These are phyloP conservation scores for Sanghuangporus weigelae DNA, from an alignment of 1,284 basidiomycete genomes.

Conservation along the genomic window DNA sequence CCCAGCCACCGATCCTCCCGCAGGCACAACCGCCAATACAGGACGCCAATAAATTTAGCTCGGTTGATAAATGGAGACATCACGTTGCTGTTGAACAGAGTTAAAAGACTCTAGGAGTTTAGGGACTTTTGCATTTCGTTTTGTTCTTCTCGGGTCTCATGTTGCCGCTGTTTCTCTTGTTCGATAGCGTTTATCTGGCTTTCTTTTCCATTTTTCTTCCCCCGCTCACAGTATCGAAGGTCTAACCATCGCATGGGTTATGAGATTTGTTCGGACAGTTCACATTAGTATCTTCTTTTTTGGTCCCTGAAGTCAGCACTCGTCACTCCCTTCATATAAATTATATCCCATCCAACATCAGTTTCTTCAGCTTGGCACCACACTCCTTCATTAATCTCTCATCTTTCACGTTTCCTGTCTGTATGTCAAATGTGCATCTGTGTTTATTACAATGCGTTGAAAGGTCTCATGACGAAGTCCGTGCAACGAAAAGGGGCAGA, in stretches of 20 bases:
- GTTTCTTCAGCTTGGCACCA: no score
- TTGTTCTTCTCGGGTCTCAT: neutral
- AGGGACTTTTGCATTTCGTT: slow-evolving; percentile 11
- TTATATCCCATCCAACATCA: neutral
- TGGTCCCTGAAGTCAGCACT: neutral
- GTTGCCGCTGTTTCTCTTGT: neutral
- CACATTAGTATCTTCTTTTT: neutral
- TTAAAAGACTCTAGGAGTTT: slow-evolving; percentile 13
- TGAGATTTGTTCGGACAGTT: neutral
- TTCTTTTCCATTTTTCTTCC: neutral
- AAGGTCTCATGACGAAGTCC: neutral
- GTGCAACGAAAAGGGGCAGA: neutral
- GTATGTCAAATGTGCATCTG: neutral
- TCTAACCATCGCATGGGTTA: no score
- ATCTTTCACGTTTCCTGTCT: neutral
- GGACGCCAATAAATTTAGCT: slow-evolving; percentile 58
- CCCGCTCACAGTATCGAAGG: neutral
- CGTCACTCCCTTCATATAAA: neutral
- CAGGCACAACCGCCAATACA: slow-evolving; percentile 33
- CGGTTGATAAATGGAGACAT: slow-evolving; percentile 74
- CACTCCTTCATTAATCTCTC: neutral
- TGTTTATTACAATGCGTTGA: neutral
- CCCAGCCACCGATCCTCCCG: slow-evolving; percentile 32
- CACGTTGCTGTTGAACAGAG: slow-evolving; percentile 63
- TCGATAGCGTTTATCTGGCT: neutral